These are phyloP conservation scores for Globisporangium camurandrum DNA, from an alignment of 352 stramenopile genomes.

Conservation along the genomic window DNA sequence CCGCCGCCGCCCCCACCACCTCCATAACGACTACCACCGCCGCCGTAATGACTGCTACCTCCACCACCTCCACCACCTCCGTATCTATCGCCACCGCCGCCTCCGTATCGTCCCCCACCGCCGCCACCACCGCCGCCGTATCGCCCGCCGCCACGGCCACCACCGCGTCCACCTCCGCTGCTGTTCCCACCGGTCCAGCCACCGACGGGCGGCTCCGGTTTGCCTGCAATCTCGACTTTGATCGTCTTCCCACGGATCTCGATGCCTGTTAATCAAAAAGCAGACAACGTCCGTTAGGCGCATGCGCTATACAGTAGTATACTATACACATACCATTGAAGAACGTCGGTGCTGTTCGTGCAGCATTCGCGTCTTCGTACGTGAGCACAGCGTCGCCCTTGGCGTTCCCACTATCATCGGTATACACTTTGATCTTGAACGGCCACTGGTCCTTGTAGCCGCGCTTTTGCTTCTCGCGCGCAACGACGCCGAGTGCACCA, in stretches of 20 bases:
- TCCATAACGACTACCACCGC: constrained; percentile 15
- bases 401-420: constrained; percentile 49
- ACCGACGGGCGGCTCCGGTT: constrained; percentile 68
- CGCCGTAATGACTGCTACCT: constrained; percentile 13
- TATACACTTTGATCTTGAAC: constrained; percentile 89
- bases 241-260: constrained; percentile 79
- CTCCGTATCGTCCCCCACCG: constrained; percentile 18
- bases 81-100: constrained; percentile 32
- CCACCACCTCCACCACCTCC: constrained; percentile 14
- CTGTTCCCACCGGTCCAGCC: constrained; percentile 56
- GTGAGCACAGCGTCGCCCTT: constrained; percentile 84
- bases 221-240: constrained; percentile 79
- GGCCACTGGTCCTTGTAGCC: constrained; percentile 87
- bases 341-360: constrained; percentile 70
- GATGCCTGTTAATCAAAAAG: constrained; percentile 22
- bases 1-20: constrained; percentile 31
- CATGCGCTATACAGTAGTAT: not conserved
- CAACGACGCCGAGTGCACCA: constrained; percentile 72
- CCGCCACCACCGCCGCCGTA: constrained; percentile 17
- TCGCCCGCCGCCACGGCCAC: constrained; percentile 26
- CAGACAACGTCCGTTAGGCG: not conserved
- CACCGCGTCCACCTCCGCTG: constrained; percentile 27
- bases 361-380: constrained; percentile 81
- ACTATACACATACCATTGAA: constrained; percentile 53
- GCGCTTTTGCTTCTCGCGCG: constrained; percentile 81